Evolutionary conservation across 2,329 filamentous ascomycete genomes (phyloP).

Genomic region (Fusarium annulatum): DNA sequence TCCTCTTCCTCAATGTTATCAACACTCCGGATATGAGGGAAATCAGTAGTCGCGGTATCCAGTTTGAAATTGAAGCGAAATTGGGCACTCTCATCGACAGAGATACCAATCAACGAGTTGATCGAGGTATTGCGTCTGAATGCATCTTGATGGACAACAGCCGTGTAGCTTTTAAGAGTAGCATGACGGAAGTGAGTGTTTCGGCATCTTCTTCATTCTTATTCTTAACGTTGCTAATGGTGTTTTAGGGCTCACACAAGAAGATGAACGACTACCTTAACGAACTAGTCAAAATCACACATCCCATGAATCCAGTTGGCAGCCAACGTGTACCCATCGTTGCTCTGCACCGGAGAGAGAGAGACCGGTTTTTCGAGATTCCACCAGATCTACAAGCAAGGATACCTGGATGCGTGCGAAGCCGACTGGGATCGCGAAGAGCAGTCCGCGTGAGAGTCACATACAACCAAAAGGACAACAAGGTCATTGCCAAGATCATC

Average conservation of each 20-base stretch:
- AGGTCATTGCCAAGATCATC: constrained; percentile 84
- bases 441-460: constrained; percentile 70
- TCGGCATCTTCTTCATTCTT: not conserved
- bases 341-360: constrained; percentile 85
- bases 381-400: constrained; percentile 67
- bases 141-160: constrained; percentile 72
- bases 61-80: constrained; percentile 95
- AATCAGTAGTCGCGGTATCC: constrained; percentile 71
- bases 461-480: constrained; percentile 76
- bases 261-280: constrained; percentile 89
- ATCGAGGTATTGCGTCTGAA: constrained; percentile 75
- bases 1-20: constrained; percentile 79
- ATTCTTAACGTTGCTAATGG: constrained; percentile 25
- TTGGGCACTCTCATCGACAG: constrained; percentile 83
- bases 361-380: constrained; percentile 86
- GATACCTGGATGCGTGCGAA: constrained; percentile 72
- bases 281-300: constrained; percentile 67
- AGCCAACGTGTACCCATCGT: constrained; percentile 70
- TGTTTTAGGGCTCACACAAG: constrained; percentile 77
- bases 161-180: constrained; percentile 80
- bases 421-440: constrained; percentile 64
- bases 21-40: constrained; percentile 73
- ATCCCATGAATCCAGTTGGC: constrained; percentile 62
- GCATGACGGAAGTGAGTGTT: constrained; percentile 84
- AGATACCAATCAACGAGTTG: constrained; percentile 75